phyloP scores from a whole-genome alignment of 2,329 filamentous ascomycete species.

The Gnomoniopsis smithogilvyi region DNA sequence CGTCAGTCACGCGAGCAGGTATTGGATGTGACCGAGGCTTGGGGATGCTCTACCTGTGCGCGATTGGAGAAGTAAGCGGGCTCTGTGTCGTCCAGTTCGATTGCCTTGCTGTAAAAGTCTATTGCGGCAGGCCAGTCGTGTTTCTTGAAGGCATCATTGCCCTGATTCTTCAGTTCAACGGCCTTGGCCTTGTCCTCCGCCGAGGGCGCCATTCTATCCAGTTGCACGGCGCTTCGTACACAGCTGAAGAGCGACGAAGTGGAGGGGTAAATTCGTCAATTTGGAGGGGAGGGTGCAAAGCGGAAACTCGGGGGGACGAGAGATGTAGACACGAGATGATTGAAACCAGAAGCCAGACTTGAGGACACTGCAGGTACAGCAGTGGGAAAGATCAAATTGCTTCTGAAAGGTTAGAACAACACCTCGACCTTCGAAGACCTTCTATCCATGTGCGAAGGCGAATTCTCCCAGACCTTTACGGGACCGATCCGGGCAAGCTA shows the following conservation, averaged over 20 bases:
- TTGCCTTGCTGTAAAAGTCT: constrained; percentile 82
- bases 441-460: constrained; percentile 6
- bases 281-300: not conserved
- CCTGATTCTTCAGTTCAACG: constrained; percentile 82
- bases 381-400: not conserved
- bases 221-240: not conserved
- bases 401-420: constrained; percentile 1
- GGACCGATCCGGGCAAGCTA: not conserved
- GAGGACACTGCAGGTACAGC: not conserved
- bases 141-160: constrained; percentile 86
- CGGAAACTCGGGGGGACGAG: not conserved
- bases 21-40: constrained; percentile 16
- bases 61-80: constrained; percentile 92
- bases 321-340: too few relatives aligned
- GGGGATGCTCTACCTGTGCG: constrained; percentile 68
- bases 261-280: not conserved
- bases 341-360: not conserved
- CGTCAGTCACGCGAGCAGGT: constrained; percentile 45
- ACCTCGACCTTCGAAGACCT: constrained; percentile 5
- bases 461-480: not conserved
- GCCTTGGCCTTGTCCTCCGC: constrained; percentile 67
- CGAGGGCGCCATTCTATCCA: constrained; percentile 21
- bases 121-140: constrained; percentile 85
- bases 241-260: not conserved
- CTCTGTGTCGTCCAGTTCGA: constrained; percentile 77